A percentile compares a stretch with the other conserved stretches of the same genome.
Evolutionary conservation across 129 eudicot genomes (phyloP).

Genomic region (Flaveria trinervia): DNA sequence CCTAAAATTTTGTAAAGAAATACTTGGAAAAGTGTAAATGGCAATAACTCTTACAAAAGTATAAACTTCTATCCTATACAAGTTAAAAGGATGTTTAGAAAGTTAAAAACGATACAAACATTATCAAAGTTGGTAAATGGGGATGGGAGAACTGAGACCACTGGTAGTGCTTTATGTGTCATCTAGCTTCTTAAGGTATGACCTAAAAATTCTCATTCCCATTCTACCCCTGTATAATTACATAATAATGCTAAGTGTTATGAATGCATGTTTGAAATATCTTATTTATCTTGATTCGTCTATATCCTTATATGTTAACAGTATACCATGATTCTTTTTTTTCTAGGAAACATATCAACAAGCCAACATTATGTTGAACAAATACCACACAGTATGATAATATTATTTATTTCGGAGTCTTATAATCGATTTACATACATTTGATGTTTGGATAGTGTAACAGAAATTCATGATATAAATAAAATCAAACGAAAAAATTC

Average conservation of each 20-base stretch:
- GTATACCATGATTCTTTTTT: background rate
- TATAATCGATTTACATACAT: too few species aligned
- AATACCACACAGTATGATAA: background rate
- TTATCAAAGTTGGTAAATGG: slow-evolving; percentile 10
- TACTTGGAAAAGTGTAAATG: background rate
- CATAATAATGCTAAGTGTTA: background rate
- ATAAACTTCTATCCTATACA: background rate
- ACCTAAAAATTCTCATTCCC: slow-evolving; percentile 24
- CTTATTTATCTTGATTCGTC: background rate
- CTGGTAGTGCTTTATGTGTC: slow-evolving; percentile 39
- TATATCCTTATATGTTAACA: too few species aligned
- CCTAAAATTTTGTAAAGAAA: background rate
- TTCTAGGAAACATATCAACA: too few species aligned
- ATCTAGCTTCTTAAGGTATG: slow-evolving; percentile 20
- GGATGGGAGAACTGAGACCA: slow-evolving; percentile 26
- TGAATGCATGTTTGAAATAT: background rate
- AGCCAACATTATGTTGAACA: too few species aligned
- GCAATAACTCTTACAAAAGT: background rate
- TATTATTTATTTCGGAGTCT: too few species aligned
- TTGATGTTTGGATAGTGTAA: too few species aligned
- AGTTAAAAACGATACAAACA: background rate
- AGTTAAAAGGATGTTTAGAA: background rate
- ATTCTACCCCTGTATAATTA: slow-evolving; percentile 22
- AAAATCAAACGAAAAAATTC: too few species aligned
- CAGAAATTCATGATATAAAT: too few species aligned